Evolutionary conservation across 176 grass and related monocot species (phyloP), one percentile per base, ranked within the genome.

Genomic region (Saccharum spontaneum): DNA sequence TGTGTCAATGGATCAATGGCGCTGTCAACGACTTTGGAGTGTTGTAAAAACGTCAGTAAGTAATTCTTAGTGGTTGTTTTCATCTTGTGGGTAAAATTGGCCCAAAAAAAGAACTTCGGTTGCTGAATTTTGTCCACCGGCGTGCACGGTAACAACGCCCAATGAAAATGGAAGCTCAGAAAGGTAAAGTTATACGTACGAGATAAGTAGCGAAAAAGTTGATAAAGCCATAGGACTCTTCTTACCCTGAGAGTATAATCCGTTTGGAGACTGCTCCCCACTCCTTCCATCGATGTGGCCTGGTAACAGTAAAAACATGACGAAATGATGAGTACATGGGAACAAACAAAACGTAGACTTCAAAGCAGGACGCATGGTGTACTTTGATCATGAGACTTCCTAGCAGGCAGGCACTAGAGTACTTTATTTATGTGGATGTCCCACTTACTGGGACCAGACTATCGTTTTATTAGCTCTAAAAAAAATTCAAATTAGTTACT

Each of bases 211-310:
- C 17, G 1, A 55, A 34, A 61, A 30, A 37, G 0, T 14, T 57
- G 0, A 20, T 9, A 70, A 31, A 88, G 41, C 5, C 2, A 30
- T 64, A 76, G 40, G 22, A 22, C 52, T 52, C 65, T 46, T 46
- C 11, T n/a, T 90, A 99, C 97, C 90, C 88, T 90, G 50, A 99
- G 93, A 15, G 97, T 99, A 79, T 99, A 99, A 33, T 99, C 97
- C 23, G 97, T 99, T 85, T 96, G 97, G 33, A 99, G 97, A 30
- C 94, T 99, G 91, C 91, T 99, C 76, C 88, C 50, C 2, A 94
- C 91, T 70, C 97, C 97, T 85, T 89, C 88, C 86, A 99, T 94
- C 0, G 97, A 94, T 63, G 97, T 99, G 34, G 97, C 97, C 93
- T 98, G 85, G 80, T 17, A 67, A 75, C 45, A 75, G 67, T 22